Evolutionary conservation across 2,329 filamentous ascomycete species (phyloP), one percentile per base, ranked within the genome.

Genomic region (Graphiopsis chlorocephala): DNA sequence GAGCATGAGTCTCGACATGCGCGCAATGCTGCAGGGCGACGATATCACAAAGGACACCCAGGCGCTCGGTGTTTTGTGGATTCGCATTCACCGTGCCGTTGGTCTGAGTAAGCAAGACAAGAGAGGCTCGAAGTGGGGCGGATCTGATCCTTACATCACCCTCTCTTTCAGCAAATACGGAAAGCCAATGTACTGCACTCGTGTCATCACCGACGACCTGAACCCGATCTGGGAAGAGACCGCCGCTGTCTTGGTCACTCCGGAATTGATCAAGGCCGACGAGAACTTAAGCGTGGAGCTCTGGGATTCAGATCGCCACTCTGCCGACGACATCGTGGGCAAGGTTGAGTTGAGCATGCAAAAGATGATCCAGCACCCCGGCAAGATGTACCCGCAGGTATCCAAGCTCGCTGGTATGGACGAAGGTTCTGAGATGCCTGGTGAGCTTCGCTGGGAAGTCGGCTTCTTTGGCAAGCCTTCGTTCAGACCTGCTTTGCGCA

Each of bases 171-270:
- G 92, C 72, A 97, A 98, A 77, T 98, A 97, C 71, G 91, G 91
- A 64, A 99, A 99, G 79, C 94, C 94, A 1, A 96, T 97, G 86
- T 98, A 97, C 78, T 97, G 93, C 78, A 98, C 95, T 1, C 88
- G 95, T 56, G 93, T 98, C 60, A 97, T 98, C 68, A 92, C 94
- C 61, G 94, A 98, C 73, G 90, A 97, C 70, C 84, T 97, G 63
- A 96, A 98, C 73, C 95, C 95, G 0, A 84, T 97, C 4, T 98
- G 96, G 82, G 91, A 95, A 72, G 95, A 98, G 78, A 91, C 87
- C 1, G 88, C 91, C 50, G 93, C 92, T 47, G 83, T 98, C 20
- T 81, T 97, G 17, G 91, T 99, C 6, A 97, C 91, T 0, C 86
- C 91, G 0, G 93, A 97, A 68, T 83, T 97, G 61, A 92, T 98